Percentiles rank a stretch among this genome's conserved stretches.
phyloP scores from a whole-genome alignment of 2,329 filamentous ascomycete species.

The Bisporella sp. region DNA sequence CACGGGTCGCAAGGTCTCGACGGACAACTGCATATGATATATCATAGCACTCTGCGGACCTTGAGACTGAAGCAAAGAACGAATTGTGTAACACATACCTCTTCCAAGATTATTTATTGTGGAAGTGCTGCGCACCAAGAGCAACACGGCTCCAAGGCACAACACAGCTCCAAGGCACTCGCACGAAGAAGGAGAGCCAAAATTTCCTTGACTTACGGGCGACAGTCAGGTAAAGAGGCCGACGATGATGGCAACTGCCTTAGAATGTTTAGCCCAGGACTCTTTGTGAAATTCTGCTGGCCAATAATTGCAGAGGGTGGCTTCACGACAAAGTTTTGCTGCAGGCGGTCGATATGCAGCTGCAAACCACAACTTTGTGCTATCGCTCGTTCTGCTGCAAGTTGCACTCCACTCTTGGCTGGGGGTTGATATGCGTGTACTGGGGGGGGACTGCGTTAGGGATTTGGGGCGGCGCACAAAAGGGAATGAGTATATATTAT shows the following conservation, averaged over 20 bases:
- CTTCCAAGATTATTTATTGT: neutral
- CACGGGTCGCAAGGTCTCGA: neutral
- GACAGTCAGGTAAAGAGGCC: neutral
- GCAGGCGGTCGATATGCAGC: neutral
- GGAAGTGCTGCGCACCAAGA: neutral
- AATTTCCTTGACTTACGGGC: neutral
- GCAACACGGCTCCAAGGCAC: neutral
- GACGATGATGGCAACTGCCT: neutral
- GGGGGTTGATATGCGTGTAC: neutral
- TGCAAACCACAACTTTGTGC: neutral
- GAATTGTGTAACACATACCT: neutral
- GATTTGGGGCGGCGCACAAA: neutral
- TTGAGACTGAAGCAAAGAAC: neutral
- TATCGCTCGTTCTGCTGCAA: neutral
- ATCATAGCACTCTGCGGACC: neutral
- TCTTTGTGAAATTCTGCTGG: neutral
- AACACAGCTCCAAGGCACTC: neutral
- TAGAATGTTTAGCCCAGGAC: neutral
- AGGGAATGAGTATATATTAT: neutral
- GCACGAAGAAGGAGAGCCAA: neutral
- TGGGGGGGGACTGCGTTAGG: neutral
- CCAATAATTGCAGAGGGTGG: neutral
- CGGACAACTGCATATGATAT: neutral
- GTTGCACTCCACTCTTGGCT: neutral
- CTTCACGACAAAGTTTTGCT: neutral